Conservation (phyloP, 2,329 filamentous ascomycete species). For the Cryphonectria parasitica region DNA sequence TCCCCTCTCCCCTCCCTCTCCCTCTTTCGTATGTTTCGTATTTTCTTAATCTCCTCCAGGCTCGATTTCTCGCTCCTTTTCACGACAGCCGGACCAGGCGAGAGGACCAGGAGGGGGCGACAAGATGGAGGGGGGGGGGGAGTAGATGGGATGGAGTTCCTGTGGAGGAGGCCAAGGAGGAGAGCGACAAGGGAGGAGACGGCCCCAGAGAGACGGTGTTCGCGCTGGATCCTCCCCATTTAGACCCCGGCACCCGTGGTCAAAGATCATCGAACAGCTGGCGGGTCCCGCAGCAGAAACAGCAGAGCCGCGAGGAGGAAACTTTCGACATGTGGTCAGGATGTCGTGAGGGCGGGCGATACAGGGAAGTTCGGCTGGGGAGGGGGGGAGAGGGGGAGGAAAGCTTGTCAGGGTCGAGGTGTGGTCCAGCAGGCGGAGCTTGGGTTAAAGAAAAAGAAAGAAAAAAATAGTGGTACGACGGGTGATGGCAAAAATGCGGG, state of each 20-base stretch:
- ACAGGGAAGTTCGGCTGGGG: not conserved
- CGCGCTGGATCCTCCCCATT: not conserved
- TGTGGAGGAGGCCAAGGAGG: not conserved
- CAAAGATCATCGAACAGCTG: conserved; percentile 11
- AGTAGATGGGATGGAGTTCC: not conserved
- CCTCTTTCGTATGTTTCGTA: no score
- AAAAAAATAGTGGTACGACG: conserved; percentile 23
- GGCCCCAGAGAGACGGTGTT: not conserved
- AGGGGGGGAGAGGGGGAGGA: not conserved
- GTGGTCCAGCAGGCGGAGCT: conserved; percentile 18
- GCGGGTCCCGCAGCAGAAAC: conserved; percentile 22
- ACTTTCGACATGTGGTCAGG: conserved; percentile 24
- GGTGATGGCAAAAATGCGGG: conserved; percentile 23
- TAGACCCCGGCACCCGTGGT: no score
- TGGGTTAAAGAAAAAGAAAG: conserved; percentile 10
- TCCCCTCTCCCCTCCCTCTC: not conserved
- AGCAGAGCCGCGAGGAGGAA: conserved; percentile 16
- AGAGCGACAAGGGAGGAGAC: no score
- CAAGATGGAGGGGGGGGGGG: no score
- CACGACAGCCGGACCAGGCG: not conserved
- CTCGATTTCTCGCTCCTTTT: not conserved
- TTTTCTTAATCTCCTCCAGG: not conserved
- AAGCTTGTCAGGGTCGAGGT: conserved; percentile 12
- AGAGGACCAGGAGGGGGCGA: not conserved
- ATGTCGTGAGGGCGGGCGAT: conserved; percentile 21